These are phyloP conservation scores for Plasmodium berghei DNA, from an alignment of 169 alveolate species.

Conservation along the genomic window DNA sequence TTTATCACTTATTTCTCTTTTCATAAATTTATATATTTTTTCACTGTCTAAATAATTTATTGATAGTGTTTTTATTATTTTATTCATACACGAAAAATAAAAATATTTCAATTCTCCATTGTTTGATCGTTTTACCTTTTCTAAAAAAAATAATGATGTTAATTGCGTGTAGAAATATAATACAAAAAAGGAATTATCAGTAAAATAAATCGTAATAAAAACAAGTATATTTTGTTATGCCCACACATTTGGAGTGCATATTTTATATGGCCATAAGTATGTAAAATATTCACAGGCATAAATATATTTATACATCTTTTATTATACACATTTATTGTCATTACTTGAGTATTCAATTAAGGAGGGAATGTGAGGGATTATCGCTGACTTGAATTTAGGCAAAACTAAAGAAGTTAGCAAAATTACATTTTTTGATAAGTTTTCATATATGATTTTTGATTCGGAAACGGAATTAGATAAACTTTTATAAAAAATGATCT, in stretches of 20 bases:
- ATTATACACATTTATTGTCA: not conserved
- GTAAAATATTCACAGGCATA: not conserved
- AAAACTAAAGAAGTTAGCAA: slow-evolving; percentile 35
- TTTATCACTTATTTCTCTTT: slow-evolving; percentile 42
- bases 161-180: not conserved
- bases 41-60: slow-evolving; percentile 25
- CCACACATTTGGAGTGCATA: too few relatives aligned
- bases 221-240: not conserved
- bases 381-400: slow-evolving; percentile 8
- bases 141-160: slow-evolving; percentile 18
- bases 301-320: not conserved
- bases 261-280: not conserved
- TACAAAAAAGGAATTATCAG: not conserved
- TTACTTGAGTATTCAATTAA: slow-evolving; percentile 71
- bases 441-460: slow-evolving; percentile 34
- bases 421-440: slow-evolving; percentile 29
- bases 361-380: slow-evolving; percentile 25
- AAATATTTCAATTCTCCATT: slow-evolving; percentile 32
- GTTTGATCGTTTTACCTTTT: slow-evolving; percentile 36
- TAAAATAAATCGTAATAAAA: not conserved
- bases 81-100: slow-evolving; percentile 15
- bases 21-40: slow-evolving; percentile 32
- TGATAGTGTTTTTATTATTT: slow-evolving; percentile 24
- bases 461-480: slow-evolving; percentile 4
- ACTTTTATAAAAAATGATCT: slow-evolving; percentile 9